Percentiles rank a stretch among this genome's conserved stretches.
phyloP scores from a whole-genome alignment of 257 asterid species.

The Nicotiana undulata region DNA sequence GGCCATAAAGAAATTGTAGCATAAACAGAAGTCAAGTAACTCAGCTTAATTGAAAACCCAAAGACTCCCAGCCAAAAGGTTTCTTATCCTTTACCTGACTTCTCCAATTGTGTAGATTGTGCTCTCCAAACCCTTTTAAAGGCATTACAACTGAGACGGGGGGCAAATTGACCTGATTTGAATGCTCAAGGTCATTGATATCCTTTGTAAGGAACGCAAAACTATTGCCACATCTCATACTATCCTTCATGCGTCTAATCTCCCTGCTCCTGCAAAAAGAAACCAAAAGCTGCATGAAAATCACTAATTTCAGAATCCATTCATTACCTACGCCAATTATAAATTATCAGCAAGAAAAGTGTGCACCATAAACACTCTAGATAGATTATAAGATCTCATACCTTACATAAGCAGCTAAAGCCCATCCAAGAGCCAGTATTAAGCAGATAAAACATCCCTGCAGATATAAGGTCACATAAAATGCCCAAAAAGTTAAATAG shows the following conservation, averaged over 20 bases:
- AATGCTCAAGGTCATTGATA: constrained; percentile 76
- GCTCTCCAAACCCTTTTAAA: constrained; percentile 95
- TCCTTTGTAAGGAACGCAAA: constrained; percentile 71
- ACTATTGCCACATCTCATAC: constrained; percentile 52
- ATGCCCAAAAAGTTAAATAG: not conserved
- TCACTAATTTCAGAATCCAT: constrained; percentile 5
- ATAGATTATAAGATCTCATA: constrained; percentile 14
- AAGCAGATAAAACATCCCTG: constrained; percentile 86
- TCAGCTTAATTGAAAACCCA: not conserved
- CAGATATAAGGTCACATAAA: constrained; percentile 17
- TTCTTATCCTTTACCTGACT: constrained; percentile 54
- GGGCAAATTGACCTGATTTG: constrained; percentile 73
- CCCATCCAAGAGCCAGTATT: constrained; percentile 93
- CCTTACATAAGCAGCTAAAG: constrained; percentile 89
- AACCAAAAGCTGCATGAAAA: constrained; percentile 12
- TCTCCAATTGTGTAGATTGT: constrained; percentile 97
- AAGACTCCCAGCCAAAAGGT: not conserved
- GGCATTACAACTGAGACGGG: constrained; percentile 96
- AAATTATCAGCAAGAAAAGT: not conserved
- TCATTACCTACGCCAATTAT: constrained; percentile 1
- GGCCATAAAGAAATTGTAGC: not conserved
- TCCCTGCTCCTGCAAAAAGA: constrained; percentile 65
- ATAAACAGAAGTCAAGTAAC: not conserved
- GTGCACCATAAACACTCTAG: not conserved
- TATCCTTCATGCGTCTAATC: constrained; percentile 52